Evolutionary conservation across 805 yeast species (phyloP), one percentile per base, ranked within the genome.

Genomic region (Yamadazyma sp.): DNA sequence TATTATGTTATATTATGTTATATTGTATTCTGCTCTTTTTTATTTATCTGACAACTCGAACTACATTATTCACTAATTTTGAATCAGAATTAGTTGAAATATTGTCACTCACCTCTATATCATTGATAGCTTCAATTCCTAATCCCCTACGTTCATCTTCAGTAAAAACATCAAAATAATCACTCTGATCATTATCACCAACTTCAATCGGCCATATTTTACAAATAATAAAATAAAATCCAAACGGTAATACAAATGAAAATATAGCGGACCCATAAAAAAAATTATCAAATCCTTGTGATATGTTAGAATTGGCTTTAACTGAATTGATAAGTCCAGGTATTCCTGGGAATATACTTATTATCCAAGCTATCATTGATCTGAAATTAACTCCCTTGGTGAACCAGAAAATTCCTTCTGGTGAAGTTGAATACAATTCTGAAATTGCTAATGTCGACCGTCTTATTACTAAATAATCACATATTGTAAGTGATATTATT

Each of bases 321-420:
- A 59, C 65, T 48, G 61, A 44, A 52, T 30, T 17, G n/a, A 59
- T 59, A 40, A 70, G 53, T 23, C 80, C 80, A 3, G 80, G 80
- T 17, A 75, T 38, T 14, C 75, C 75, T 12, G 76, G 78, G 8
- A 67, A 62, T 49, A 65, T 56, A 21, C 70, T 69, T 4, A 53
- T 42, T 4, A 59, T 27, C 65, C 70, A 71, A 7, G 67, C 55
- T 4, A 56, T 31, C 9, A 65, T 35, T 11, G 66, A 62, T 44
- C 70, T 58, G 62, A 65, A 64, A 48, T 74, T 70, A 42, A 64
- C 31, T 7, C 78, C 79, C 21, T 53, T 42, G 40, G 50, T 27
- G 49, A 66, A 66, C 61, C 66, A 71, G 47, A 70, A 75, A 20
- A 55, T 56, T 6, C 70, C 67, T 6, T 49, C 42, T 2, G 50